Base-by-base conservation (phyloP, 1,284 basidiomycete genomes). In the Psilocybe mexicana region DNA sequence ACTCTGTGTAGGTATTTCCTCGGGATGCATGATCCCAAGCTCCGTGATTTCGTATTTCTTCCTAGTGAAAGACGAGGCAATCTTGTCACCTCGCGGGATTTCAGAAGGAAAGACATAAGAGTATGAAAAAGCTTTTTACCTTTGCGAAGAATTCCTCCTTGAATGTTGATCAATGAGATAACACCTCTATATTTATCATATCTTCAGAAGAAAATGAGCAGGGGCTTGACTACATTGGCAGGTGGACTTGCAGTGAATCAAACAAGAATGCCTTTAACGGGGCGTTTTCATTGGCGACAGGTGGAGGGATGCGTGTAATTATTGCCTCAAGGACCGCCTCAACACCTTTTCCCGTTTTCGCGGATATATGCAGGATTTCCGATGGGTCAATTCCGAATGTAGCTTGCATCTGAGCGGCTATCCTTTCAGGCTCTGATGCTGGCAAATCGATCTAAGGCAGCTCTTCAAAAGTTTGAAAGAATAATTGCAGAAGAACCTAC, bases 141-240 rank as follows among this genome's bases (percentile, higher is more conserved):
- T 79, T 87, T 90, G 28, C 78, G 79, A 51, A 91, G 76, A 12
- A 83, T 68, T 12, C 88, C 89, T 58, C 79, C 74, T 65, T 85
- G 84, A n/a, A 99, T 75, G 64, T 86, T 92, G 25, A 98, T 84
- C 18, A 99, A 78, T 4, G 94, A 97, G 48, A 99, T 94, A 23
- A 99, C 97, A 14, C 97, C 97, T 57, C 95, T 86, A 76, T 96
- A 99, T 63, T 92, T 86, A 73, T 99, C 97, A 72, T 97, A 98
- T 68, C 94, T 98, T 63, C 57, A 18, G 33, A 50, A 44, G 33
- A 50, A 44, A 43, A 43, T 14, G 57, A 24, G 58, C 63, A 60
- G 55, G 38, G 43, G 42, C 40, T 54, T 12, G 59, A n/a, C 26
- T 38, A 35, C 49, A 25, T 38, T n/a, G 49, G 52, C 46, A 46